Conservation (phyloP, 495 filamentous ascomycete genomes). For the Tuber microsphaerosporum region DNA sequence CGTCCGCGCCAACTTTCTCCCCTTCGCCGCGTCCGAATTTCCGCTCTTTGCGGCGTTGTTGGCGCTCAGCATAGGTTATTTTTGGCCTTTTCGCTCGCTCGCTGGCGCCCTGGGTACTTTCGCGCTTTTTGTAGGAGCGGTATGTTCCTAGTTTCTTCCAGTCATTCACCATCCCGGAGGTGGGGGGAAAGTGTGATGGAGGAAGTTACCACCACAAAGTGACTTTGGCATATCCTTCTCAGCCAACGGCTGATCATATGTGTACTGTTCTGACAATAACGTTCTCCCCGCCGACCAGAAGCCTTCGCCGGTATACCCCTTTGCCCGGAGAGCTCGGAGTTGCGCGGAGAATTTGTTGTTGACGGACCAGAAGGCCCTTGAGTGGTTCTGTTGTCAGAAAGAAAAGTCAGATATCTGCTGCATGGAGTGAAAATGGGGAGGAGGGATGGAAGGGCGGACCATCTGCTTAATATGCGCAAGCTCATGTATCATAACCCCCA, state of each 20-base stretch:
- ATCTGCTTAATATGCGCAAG: conserved; percentile 76
- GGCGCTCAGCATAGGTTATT: conserved; percentile 55
- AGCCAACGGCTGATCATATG: conserved; percentile 48
- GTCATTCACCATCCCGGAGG: background rate
- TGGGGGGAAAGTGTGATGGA: background rate
- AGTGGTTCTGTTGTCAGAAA: conserved; percentile 52
- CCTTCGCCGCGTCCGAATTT: conserved; percentile 65
- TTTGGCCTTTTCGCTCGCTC: conserved; percentile 45
- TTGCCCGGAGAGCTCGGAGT: conserved; percentile 57
- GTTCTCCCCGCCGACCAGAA: conserved; percentile 64
- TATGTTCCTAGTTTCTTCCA: conserved; percentile 36
- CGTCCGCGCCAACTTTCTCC: conserved; percentile 59
- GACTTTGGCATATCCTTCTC: conserved; percentile 54
- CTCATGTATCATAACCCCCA: conserved; percentile 62
- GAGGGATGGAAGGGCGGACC: conserved; percentile 38
- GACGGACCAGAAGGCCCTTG: conserved; percentile 63
- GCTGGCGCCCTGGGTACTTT: conserved; percentile 42
- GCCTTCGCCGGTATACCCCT: conserved; percentile 65
- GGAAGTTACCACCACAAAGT: conserved; percentile 62
- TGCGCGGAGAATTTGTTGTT: conserved; percentile 59
- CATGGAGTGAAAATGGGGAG: background rate
- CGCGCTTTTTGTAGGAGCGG: conserved; percentile 49
- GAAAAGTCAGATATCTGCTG: background rate
- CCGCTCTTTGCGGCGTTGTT: conserved; percentile 58
- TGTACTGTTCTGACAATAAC: conserved; percentile 54